Conservation (phyloP, 768 basidiomycete species). For the Tulasnella sp. region DNA sequence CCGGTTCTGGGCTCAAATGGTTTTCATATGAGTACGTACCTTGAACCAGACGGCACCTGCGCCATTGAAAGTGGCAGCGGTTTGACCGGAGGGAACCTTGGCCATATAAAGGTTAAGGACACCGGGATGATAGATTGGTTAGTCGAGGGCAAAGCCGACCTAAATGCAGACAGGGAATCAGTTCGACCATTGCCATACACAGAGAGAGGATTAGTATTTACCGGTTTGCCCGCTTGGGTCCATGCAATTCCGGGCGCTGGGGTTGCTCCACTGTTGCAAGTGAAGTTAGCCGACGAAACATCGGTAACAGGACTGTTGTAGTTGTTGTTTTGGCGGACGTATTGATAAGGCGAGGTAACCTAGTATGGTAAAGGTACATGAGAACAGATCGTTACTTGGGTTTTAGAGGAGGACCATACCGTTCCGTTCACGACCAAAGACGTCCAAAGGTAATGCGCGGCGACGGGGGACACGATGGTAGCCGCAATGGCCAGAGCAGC, state of each 20-base stretch:
- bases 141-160: constrained; percentile 22
- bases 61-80: constrained; percentile 12
- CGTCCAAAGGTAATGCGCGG: constrained; percentile 4
- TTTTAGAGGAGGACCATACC: not conserved
- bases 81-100: not conserved
- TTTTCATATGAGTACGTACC: not conserved
- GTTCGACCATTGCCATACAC: not conserved
- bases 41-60: constrained; percentile 10
- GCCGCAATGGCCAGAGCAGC: not conserved
- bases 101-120: not conserved
- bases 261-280: not conserved
- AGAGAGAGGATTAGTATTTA: not conserved
- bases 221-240: not conserved
- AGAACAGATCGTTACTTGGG: not conserved
- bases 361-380: not conserved
- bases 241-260: not conserved
- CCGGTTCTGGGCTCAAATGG: not conserved
- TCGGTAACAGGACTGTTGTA: constrained; percentile 6
- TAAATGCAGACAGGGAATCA: not conserved
- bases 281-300: not conserved
- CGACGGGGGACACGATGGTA: not conserved
- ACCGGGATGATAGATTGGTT: constrained; percentile 12
- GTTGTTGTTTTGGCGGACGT: not conserved
- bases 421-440: not conserved
- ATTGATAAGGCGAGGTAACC: not conserved